These are phyloP conservation scores for Macrocybe gigantea DNA, from an alignment of 768 basidiomycete genomes.

Conservation along the genomic window DNA sequence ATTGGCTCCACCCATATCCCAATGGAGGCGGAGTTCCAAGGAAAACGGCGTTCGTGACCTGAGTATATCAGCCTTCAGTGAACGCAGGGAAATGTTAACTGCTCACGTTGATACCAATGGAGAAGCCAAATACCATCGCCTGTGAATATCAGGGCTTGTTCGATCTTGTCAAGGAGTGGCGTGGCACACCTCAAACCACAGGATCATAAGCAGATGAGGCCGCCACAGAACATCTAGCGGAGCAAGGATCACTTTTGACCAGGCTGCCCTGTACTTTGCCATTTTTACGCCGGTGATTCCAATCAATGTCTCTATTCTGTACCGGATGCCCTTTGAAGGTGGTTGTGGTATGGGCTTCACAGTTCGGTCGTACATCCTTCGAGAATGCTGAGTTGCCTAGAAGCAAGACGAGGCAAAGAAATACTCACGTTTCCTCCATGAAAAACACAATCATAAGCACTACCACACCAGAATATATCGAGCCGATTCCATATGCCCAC, in stretches of 20 bases:
- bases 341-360: conserved; percentile 34
- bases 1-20: conserved; percentile 31
- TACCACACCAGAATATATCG: conserved; percentile 45
- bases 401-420: conserved; percentile 1
- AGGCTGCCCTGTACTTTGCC: conserved; percentile 32
- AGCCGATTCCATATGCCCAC: conserved; percentile 64
- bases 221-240: conserved; percentile 41
- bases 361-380: conserved; percentile 47
- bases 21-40: conserved; percentile 19
- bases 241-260: conserved; percentile 27
- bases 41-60: conserved; percentile 28
- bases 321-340: conserved; percentile 30
- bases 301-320: conserved; percentile 45
- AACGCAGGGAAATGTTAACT: not conserved
- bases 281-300: conserved; percentile 49
- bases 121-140: conserved; percentile 25
- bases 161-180: not conserved
- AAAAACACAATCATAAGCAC: conserved; percentile 33
- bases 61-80: conserved; percentile 14
- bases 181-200: conserved; percentile 31
- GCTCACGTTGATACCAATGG: conserved; percentile 31
- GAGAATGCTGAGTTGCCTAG: not conserved
- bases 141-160: not conserved
- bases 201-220: conserved; percentile 36
- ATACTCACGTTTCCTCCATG: conserved; percentile 56